A percentile compares a stretch with the other conserved stretches of the same genome.
Evolutionary conservation across 2,329 filamentous ascomycete species (phyloP).

Genomic region (Paecilomyces variotii): DNA sequence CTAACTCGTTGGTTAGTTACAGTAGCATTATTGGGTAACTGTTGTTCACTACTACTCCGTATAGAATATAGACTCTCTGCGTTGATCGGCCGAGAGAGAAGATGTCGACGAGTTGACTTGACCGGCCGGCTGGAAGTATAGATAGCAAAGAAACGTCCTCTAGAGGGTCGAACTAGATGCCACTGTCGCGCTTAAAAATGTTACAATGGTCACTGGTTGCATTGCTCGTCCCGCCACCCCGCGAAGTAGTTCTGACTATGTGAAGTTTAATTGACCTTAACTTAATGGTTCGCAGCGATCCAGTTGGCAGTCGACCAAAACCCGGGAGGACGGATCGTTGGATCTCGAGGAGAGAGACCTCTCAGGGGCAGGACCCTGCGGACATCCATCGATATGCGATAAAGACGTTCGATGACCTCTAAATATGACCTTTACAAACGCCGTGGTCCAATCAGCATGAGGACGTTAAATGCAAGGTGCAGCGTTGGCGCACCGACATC

Average conservation of each 20-base stretch:
- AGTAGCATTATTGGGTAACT: too few relatives aligned
- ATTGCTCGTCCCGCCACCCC: not conserved
- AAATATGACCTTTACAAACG: constrained; percentile 17
- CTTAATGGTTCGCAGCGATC: not conserved
- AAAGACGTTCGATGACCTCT: constrained; percentile 18
- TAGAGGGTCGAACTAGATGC: not conserved
- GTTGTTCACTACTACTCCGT: too few relatives aligned
- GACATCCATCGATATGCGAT: constrained; percentile 11
- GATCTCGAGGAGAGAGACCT: not conserved
- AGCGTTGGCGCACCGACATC: constrained; percentile 20
- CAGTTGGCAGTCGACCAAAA: not conserved
- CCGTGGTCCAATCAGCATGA: constrained; percentile 11
- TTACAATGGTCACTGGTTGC: not conserved
- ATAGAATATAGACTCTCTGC: too few relatives aligned
- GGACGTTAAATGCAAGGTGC: constrained; percentile 8
- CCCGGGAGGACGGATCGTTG: not conserved
- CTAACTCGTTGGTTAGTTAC: not conserved
- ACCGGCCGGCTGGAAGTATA: not conserved
- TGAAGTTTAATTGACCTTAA: not conserved
- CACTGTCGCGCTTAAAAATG: not conserved
- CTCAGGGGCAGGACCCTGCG: constrained; percentile 1
- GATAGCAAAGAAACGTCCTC: too few relatives aligned
- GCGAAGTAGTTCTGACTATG: not conserved
- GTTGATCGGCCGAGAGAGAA: not conserved
- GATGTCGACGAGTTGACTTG: not conserved